Conservation (phyloP, 139 green algal genomes). For the Choricystis sp. region DNA sequence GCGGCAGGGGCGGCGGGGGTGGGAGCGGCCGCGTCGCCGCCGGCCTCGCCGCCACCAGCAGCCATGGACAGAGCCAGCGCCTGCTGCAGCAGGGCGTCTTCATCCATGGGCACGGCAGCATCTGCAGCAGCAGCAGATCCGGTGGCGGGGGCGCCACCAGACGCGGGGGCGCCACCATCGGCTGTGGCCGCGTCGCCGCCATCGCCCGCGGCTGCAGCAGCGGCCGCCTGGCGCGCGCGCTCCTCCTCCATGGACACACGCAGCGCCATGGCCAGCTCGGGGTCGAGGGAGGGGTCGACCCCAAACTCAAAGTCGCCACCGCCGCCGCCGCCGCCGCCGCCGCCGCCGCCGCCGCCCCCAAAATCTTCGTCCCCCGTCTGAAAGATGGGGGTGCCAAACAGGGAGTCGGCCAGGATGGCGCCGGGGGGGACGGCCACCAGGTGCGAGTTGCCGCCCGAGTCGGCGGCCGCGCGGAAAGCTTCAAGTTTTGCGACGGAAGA, state of each 20-base stretch:
- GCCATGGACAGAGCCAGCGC: conserved; percentile 88
- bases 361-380: conserved; percentile 29
- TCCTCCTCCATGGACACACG: conserved; percentile 96
- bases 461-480: conserved; percentile 80
- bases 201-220: conserved; percentile 14
- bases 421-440: conserved; percentile 78
- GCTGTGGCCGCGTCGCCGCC: conserved; percentile 2
- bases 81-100: conserved; percentile 64
- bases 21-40: not conserved
- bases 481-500: conserved; percentile 61
- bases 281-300: conserved; percentile 93
- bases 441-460: conserved; percentile 86
- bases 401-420: conserved; percentile 73
- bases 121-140: not conserved
- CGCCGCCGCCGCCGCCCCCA: conserved; percentile 24
- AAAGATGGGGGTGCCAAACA: conserved; percentile 88
- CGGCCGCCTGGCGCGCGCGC: conserved; percentile 62
- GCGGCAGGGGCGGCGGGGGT: not conserved
- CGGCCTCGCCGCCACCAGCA: conserved; percentile 8
- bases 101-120: conserved; percentile 35
- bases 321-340: conserved; percentile 8
- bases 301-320: conserved; percentile 74
- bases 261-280: conserved; percentile 69
- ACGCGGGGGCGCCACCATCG: not conserved
- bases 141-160: conserved; percentile 1